Conservation (phyloP, 1,139 yeast species). For the Zygosaccharomyces sapae region DNA sequence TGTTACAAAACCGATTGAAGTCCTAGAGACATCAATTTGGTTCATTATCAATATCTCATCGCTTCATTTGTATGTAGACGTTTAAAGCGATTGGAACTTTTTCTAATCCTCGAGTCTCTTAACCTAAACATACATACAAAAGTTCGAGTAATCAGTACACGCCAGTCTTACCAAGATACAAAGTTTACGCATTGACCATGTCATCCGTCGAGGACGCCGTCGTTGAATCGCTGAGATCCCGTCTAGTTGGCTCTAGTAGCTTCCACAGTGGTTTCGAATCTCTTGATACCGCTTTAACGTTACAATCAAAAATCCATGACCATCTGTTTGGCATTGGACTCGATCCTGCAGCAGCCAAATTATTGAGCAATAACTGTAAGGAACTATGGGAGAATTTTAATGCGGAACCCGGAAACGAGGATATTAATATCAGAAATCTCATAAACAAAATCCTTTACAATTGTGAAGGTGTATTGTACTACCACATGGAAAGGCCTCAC, state of each 20-base stretch:
- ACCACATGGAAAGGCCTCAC: constrained; percentile 15
- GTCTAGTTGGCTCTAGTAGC: constrained; percentile 28
- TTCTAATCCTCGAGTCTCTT: neutral
- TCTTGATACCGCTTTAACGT: constrained; percentile 25
- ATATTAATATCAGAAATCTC: constrained; percentile 11
- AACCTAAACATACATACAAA: constrained; percentile 1
- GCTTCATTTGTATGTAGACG: constrained; percentile 1
- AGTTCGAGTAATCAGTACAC: too few relatives aligned
- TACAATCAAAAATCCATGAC: constrained; percentile 31
- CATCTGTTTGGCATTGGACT: constrained; percentile 23
- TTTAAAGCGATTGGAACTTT: constrained; percentile 7
- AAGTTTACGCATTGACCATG: constrained; percentile 17
- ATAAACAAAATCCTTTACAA: constrained; percentile 23
- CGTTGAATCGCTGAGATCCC: constrained; percentile 22
- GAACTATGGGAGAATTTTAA: constrained; percentile 15
- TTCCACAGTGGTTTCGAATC: constrained; percentile 23
- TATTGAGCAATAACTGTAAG: constrained; percentile 24
- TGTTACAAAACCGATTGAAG: neutral
- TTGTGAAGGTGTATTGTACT: constrained; percentile 22
- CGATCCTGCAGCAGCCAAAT: constrained; percentile 18
- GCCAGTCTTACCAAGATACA: too few relatives aligned
- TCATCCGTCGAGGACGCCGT: constrained; percentile 31
- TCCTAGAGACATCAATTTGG: neutral
- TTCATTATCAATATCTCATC: neutral
- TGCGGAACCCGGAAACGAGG: constrained; percentile 10